Percentiles rank a stretch among this genome's conserved stretches.
These are phyloP conservation scores for Arachnomyces sp. DNA, from an alignment of 2,329 filamentous ascomycete species.

Conservation along the genomic window DNA sequence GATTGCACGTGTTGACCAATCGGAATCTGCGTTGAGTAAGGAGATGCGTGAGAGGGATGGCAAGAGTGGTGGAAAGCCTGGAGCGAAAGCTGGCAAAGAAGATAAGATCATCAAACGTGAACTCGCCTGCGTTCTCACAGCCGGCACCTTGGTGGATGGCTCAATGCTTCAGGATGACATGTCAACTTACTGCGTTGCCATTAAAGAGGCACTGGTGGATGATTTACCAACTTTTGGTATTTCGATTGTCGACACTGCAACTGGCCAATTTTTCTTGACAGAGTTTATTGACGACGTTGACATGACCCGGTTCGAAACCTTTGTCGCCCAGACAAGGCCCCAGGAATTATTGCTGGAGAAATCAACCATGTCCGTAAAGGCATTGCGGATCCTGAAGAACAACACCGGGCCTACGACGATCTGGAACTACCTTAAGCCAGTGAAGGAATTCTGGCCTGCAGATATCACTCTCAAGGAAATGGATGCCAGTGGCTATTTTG, in stretches of 20 bases:
- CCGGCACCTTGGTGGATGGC: slow-evolving; percentile 87
- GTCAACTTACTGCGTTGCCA: slow-evolving; percentile 90
- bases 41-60: slow-evolving; percentile 91
- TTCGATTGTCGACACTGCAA: slow-evolving; percentile 90
- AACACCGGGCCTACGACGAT: slow-evolving; percentile 88
- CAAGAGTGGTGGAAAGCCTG: slow-evolving; percentile 32
- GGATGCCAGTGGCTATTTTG: slow-evolving; percentile 71
- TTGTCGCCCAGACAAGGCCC: slow-evolving; percentile 84
- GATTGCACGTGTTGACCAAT: slow-evolving; percentile 91
- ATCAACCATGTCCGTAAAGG: slow-evolving; percentile 75
- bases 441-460: slow-evolving; percentile 83
- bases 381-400: slow-evolving; percentile 87
- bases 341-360: slow-evolving; percentile 88
- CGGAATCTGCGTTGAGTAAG: slow-evolving; percentile 90
- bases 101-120: slow-evolving; percentile 93
- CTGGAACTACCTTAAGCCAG: slow-evolving; percentile 87
- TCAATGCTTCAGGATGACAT: slow-evolving; percentile 97
- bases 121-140: slow-evolving; percentile 81
- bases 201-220: slow-evolving; percentile 70
- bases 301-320: slow-evolving; percentile 93
- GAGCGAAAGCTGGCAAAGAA: slow-evolving; percentile 56
- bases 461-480: slow-evolving; percentile 77
- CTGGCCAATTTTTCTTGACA: slow-evolving; percentile 88
- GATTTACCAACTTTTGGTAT: slow-evolving; percentile 80
- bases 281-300: slow-evolving; percentile 88